A percentile compares a stretch with the other conserved stretches of the same genome.
These are phyloP conservation scores for Cupressus sempervirens DNA, from an alignment of 75 land plant species.

Conservation along the genomic window DNA sequence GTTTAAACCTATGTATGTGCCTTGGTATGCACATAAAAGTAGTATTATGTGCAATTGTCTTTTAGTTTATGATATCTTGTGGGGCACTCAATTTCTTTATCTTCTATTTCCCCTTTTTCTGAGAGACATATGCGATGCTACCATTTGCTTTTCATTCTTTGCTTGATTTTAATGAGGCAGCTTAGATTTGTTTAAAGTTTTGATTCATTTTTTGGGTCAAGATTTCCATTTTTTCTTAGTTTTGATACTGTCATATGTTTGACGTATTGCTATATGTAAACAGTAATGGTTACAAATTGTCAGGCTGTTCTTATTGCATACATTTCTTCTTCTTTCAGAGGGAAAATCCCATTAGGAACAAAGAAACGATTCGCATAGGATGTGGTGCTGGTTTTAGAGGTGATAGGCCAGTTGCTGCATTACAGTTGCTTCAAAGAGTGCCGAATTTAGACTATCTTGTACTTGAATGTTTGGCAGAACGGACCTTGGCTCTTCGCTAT, in stretches of 20 bases:
- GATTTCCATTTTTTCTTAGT: neutral
- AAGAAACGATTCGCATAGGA: slow-evolving; percentile 66
- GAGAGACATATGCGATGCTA: neutral
- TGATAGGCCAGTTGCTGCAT: slow-evolving; percentile 79
- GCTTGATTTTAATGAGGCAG: neutral
- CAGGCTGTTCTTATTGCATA: neutral
- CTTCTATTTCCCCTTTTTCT: neutral
- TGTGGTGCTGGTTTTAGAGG: slow-evolving; percentile 98
- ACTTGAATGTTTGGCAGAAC: slow-evolving; percentile 89
- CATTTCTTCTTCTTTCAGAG: slow-evolving; percentile 37
- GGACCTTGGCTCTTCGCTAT: slow-evolving; percentile 78
- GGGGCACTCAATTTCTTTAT: neutral
- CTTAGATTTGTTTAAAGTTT: neutral
- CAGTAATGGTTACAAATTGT: neutral
- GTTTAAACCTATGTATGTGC: neutral
- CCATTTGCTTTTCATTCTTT: neutral
- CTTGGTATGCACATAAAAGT: neutral
- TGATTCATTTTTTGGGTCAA: neutral
- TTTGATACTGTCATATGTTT: neutral
- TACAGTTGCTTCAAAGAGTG: slow-evolving; percentile 66
- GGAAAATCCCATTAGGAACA: slow-evolving; percentile 40
- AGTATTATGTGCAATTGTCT: neutral
- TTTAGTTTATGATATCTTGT: neutral
- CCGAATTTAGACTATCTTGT: slow-evolving; percentile 70
- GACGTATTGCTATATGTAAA: neutral